Evolutionary conservation across 192 early-diverging fungal species (phyloP).

Genomic region (Coemansia sp.): DNA sequence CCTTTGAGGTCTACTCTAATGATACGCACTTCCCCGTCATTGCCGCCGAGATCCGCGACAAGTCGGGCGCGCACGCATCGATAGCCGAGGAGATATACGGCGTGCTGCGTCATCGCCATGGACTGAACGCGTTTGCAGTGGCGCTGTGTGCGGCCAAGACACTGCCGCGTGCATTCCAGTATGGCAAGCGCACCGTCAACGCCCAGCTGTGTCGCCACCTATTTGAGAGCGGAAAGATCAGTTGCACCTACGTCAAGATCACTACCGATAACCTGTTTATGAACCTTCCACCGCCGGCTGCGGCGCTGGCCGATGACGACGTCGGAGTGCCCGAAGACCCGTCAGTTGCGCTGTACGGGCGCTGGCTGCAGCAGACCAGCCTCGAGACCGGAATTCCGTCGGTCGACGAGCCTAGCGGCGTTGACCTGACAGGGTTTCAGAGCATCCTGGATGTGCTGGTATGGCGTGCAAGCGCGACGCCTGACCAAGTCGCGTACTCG

Average conservation of each 20-base stretch:
- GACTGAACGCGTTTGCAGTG: constrained; percentile 57
- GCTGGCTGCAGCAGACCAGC: constrained; percentile 64
- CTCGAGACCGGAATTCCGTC: constrained; percentile 58
- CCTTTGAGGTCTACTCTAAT: constrained; percentile 63
- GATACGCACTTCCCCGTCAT: constrained; percentile 71
- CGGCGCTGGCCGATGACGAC: constrained; percentile 41
- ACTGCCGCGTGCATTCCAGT: constrained; percentile 65
- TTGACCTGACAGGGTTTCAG: constrained; percentile 60
- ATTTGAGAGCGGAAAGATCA: constrained; percentile 59
- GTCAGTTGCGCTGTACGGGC: constrained; percentile 36
- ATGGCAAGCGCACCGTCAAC: constrained; percentile 62
- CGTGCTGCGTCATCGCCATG: constrained; percentile 55
- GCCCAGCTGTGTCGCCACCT: constrained; percentile 58
- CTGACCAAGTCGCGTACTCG: constrained; percentile 61
- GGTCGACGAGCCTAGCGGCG: constrained; percentile 64
- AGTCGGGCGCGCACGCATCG: constrained; percentile 45
- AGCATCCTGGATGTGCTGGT: constrained; percentile 66
- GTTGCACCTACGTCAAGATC: constrained; percentile 52
- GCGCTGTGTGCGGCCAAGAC: constrained; percentile 53
- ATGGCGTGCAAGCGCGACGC: constrained; percentile 62
- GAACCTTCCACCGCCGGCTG: constrained; percentile 51
- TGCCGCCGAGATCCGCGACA: constrained; percentile 57
- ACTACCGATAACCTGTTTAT: constrained; percentile 58
- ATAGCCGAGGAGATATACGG: constrained; percentile 55
- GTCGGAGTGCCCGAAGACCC: constrained; percentile 12